phyloP scores from a whole-genome alignment of 495 filamentous ascomycete genomes.

The Neurospora sp. region DNA sequence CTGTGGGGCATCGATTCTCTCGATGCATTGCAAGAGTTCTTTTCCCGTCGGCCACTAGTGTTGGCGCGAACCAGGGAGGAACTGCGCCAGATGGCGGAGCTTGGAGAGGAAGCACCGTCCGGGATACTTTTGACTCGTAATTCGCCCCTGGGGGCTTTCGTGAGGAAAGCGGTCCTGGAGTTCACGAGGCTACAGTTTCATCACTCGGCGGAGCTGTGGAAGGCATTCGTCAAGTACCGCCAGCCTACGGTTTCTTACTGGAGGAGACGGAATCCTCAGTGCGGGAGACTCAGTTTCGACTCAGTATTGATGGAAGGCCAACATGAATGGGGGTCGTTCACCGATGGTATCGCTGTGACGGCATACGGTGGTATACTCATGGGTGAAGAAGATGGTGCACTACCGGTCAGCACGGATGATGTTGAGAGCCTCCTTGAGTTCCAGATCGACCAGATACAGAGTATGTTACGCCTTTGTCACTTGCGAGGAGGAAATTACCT shows the following conservation, averaged over 20 bases:
- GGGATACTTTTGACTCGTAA: conserved; percentile 47
- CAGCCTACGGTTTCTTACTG: conserved; percentile 62
- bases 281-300: conserved; percentile 57
- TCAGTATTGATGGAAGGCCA: conserved; percentile 45
- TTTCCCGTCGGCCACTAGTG: conserved; percentile 45
- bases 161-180: conserved; percentile 66
- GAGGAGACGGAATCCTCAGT: conserved; percentile 55
- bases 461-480: conserved; percentile 34
- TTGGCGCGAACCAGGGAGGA: conserved; percentile 54
- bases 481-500: background rate
- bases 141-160: conserved; percentile 79
- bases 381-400: conserved; percentile 28
- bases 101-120: conserved; percentile 19
- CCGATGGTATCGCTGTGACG: conserved; percentile 37
- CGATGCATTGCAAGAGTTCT: conserved; percentile 65
- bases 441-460: conserved; percentile 78
- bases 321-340: conserved; percentile 32
- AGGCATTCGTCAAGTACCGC: conserved; percentile 65
- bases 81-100: conserved; percentile 31
- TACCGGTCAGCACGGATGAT: conserved; percentile 64
- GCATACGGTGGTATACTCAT: conserved; percentile 51
- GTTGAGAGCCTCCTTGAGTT: conserved; percentile 77
- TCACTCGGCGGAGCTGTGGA: conserved; percentile 68
- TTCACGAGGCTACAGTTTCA: conserved; percentile 72
- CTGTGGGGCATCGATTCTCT: conserved; percentile 79